A percentile compares a stretch with the other conserved stretches of the same genome.
phyloP scores from a whole-genome alignment of 176 grass and related monocot species.

The Zea luxurians region DNA sequence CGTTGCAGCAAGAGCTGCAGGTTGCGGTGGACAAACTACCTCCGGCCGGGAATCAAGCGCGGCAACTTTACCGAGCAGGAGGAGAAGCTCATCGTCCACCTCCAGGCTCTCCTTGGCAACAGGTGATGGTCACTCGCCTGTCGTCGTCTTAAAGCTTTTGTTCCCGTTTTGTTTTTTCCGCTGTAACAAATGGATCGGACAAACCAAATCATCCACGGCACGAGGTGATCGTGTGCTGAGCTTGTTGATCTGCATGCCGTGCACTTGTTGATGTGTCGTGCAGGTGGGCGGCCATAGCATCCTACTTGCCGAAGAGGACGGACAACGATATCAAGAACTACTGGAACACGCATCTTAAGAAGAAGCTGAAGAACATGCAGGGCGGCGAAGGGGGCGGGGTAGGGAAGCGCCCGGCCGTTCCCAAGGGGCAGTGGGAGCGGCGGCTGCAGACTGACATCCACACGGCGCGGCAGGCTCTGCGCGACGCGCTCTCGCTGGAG shows the following conservation, averaged over 20 bases:
- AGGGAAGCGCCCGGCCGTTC: conserved; percentile 17
- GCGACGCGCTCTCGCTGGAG: conserved; percentile 76
- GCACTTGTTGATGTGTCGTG: conserved; percentile 20
- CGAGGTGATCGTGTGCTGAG: background rate
- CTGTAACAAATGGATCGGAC: background rate
- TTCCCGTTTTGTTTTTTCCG: background rate
- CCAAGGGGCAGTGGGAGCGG: conserved; percentile 94
- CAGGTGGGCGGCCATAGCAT: conserved; percentile 94
- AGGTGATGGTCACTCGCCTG: conserved; percentile 42
- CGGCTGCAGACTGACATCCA: conserved; percentile 93
- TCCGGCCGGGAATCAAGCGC: conserved; percentile 90
- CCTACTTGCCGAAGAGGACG: conserved; percentile 91
- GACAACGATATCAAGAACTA: conserved; percentile 99
- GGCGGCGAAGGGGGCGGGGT: conserved; percentile 12
- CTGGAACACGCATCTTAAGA: conserved; percentile 98
- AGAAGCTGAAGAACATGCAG: conserved; percentile 82
- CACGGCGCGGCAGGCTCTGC: conserved; percentile 78
- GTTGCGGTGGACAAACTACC: conserved; percentile 97
- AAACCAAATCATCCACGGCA: background rate
- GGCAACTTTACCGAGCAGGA: conserved; percentile 92
- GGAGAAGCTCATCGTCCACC: conserved; percentile 91
- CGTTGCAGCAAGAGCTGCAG: conserved; percentile 99
- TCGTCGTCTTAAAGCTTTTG: background rate
- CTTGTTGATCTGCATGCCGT: background rate
- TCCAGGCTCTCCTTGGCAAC: conserved; percentile 93